Evolutionary conservation across 2,329 filamentous ascomycete genomes (phyloP), one percentile per base, ranked within the genome.

Genomic region (Waltergamsia citrina): DNA sequence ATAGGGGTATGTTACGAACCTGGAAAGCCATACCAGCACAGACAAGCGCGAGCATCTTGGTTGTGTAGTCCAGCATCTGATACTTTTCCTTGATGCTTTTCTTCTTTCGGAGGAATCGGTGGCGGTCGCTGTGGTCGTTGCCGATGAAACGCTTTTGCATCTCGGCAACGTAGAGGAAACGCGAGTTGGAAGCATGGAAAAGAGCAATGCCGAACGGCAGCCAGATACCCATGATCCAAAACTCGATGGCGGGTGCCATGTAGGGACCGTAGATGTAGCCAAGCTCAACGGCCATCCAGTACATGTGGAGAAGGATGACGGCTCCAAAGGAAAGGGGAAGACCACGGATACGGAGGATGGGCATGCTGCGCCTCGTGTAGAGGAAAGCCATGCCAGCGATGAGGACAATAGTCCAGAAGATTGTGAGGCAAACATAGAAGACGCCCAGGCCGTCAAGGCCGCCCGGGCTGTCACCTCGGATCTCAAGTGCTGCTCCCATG

Each of bases 171-270:
- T 75, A 57, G 15, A 77, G 63, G 36, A 80, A 72, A 33, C 72
- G 69, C 40, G 59, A 65, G 49, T 79, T 78, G 37, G 71, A 71
- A 19, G 72, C 75, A 43, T 81, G 75, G 47, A 81, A 81, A 3
- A 81, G 57, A 12, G 74, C 76, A 33, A 81, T 73, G 21, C 77
- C 76, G 31, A 74, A 65, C 6, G 77, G 78, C 6, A 81, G 56
- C 48, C 72, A 76, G 29, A 73, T 66, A 32, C 71, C 68, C 77
- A 81, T 81, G 47, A 78, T 62, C 69, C 74, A 81, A 48, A 67
- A 81, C 48, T 78, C 69, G 8, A 62, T 58, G 9, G 65, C 56
- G 32, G 66, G 68, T 0, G 73, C 67, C 18, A 54, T 48, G 3
- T 59, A 39, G 1, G 51, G 44, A 1, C 57, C 59, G 16, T 61